A percentile compares a stretch with the other conserved stretches of the same genome.
phyloP scores from a whole-genome alignment of 768 basidiomycete genomes.

The Xerocomellus amylosporus region DNA sequence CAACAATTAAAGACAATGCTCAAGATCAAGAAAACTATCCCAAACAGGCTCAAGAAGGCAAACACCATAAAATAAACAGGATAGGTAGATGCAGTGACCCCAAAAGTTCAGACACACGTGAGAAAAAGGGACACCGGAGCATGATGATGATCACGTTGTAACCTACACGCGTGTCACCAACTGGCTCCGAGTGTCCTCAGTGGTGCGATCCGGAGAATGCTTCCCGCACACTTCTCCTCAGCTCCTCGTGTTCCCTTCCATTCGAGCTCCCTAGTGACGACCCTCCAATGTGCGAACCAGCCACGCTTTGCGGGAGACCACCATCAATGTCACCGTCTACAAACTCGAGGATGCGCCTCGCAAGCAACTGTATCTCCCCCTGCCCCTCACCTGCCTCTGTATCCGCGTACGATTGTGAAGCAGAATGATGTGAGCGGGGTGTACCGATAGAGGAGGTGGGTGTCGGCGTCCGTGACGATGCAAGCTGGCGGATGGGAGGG shows the following conservation, averaged over 20 bases:
- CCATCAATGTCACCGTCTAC: constrained; percentile 73
- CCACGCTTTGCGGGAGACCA: constrained; percentile 55
- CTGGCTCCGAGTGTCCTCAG: constrained; percentile 11
- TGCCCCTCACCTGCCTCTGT: constrained; percentile 86
- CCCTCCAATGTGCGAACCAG: constrained; percentile 65
- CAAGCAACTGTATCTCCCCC: constrained; percentile 85
- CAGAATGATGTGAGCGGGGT: constrained; percentile 66
- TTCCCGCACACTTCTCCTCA: constrained; percentile 78
- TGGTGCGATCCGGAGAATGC: constrained; percentile 67
- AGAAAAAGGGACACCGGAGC: not conserved
- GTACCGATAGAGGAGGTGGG: constrained; percentile 74
- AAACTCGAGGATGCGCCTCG: constrained; percentile 81
- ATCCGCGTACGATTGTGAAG: constrained; percentile 71
- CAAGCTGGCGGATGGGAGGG: constrained; percentile 82
- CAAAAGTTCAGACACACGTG: not conserved
- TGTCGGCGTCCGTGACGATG: constrained; percentile 65
- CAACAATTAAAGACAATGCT: not conserved
- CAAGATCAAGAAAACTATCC: constrained; percentile 3
- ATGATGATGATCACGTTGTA: not conserved
- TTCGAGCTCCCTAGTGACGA: constrained; percentile 63
- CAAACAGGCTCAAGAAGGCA: not conserved
- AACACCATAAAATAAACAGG: constrained; percentile 9
- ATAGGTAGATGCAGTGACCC: not conserved
- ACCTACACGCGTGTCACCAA: not conserved
- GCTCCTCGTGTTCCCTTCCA: constrained; percentile 70